Evolutionary conservation across 2,329 filamentous ascomycete species (phyloP).

Genomic region (Phaeosphaeriaceae sp.): DNA sequence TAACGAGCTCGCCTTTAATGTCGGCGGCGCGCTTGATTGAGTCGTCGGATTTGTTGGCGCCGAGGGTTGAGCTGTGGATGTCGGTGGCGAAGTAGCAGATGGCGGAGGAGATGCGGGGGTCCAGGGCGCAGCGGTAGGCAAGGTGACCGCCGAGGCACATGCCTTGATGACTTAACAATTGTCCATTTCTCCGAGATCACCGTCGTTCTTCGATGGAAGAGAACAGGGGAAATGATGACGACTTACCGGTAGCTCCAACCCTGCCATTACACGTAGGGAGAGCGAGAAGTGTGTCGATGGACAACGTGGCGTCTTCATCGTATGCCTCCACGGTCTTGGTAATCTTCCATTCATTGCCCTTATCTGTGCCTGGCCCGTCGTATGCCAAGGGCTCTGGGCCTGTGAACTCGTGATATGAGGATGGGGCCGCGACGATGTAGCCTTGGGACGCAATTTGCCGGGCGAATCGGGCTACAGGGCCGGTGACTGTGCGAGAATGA

Average conservation of each 20-base stretch:
- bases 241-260: slow-evolving; percentile 55
- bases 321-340: slow-evolving; percentile 86
- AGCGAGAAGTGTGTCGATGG: slow-evolving; percentile 50
- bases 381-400: slow-evolving; percentile 84
- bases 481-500: slow-evolving; percentile 66
- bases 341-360: slow-evolving; percentile 86
- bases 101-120: slow-evolving; percentile 75
- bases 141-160: slow-evolving; percentile 96
- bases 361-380: slow-evolving; percentile 85
- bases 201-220: no score
- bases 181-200: no score
- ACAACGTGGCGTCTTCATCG: slow-evolving; percentile 65
- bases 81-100: slow-evolving; percentile 95
- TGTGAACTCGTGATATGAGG: slow-evolving; percentile 92
- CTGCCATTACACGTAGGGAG: slow-evolving; percentile 70
- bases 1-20: slow-evolving; percentile 79
- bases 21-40: slow-evolving; percentile 66
- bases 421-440: slow-evolving; percentile 90
- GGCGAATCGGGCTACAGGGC: slow-evolving; percentile 86
- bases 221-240: background rate
- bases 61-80: slow-evolving; percentile 80
- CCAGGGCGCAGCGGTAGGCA: slow-evolving; percentile 75
- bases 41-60: slow-evolving; percentile 70
- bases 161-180: no score
- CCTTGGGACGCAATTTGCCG: slow-evolving; percentile 91